Evolutionary conservation across 495 filamentous ascomycete species (phyloP), one percentile per base, ranked within the genome.

Genomic region (Copromyces sp.): DNA sequence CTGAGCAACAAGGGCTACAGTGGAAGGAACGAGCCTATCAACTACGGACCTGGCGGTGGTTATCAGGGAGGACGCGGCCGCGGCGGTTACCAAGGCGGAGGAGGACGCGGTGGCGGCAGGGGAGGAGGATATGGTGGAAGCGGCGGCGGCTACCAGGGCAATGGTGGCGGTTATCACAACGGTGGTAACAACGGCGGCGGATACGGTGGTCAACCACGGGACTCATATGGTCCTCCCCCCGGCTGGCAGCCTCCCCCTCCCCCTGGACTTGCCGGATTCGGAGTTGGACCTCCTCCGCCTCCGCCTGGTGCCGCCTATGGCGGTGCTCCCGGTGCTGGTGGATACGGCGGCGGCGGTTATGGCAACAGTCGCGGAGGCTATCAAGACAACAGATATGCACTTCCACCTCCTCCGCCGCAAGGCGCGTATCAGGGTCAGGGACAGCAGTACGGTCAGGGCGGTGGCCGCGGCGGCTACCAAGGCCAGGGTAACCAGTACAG

Each of bases 261-360:
- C 9, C 83, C 81, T 20, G 84, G 84, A 24, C 77, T 76, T 37
- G 79, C 80, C 7, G 82, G 84, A 32, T 86, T 86, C 71, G 83
- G 79, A 7, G 76, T 78, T 68, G 83, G 84, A 16, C 82, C 84
- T 17, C 84, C 83, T 4, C 85, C 85, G 8, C 85, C 84, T 8
- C 84, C 84, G n/a, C 81, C 81, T 7, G 73, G 75, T 5, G 45
- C n/a, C 14, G 75, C 78, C 68, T 73, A 75, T 45, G 40, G 65
- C 68, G 65, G n/a, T 37, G 17, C 71, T 16, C 71, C 71, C 7
- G 44, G 59, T 59, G 32, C 47, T 17, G 65, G 47, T 40, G 71
- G 74, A 20, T 68, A 71, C 24, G 24, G 24, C 24, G 24, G 24
- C 14, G 68, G 72, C 8, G 59, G 59, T 68, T 12, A 68, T 24